phyloP scores from a whole-genome alignment of 441 rosid genomes.

The Euphorbia celastroides region DNA sequence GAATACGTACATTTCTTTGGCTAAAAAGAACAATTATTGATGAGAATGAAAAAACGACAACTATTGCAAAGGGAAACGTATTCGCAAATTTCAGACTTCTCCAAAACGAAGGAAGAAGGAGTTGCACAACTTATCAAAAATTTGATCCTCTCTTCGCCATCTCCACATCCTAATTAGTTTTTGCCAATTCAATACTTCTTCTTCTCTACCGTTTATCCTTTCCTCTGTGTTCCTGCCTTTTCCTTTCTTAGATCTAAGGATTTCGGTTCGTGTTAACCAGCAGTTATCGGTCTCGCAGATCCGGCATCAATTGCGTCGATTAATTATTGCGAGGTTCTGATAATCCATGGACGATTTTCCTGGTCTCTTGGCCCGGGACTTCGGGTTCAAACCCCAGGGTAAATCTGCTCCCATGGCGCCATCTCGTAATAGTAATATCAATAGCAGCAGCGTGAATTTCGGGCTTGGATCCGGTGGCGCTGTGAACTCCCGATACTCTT shows the following conservation, averaged over 20 bases:
- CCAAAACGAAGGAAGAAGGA: too few species aligned
- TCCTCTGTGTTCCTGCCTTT: background rate
- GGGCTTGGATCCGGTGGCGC: constrained; percentile 33
- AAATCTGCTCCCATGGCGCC: constrained; percentile 84
- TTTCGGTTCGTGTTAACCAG: background rate
- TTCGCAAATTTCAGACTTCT: too few species aligned
- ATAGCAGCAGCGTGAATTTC: constrained; percentile 20
- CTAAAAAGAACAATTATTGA: too few species aligned
- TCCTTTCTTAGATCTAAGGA: constrained; percentile 25
- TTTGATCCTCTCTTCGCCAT: too few species aligned
- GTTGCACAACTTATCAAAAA: too few species aligned
- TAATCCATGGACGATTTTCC: constrained; percentile 70
- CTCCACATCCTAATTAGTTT: background rate
- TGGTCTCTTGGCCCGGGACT: constrained; percentile 56
- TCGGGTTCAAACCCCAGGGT: constrained; percentile 75
- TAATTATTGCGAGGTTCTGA: background rate
- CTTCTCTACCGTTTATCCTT: constrained; percentile 2
- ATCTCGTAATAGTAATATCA: constrained; percentile 24
- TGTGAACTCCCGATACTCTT: constrained; percentile 27
- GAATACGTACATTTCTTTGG: too few species aligned
- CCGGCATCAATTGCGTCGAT: constrained; percentile 7
- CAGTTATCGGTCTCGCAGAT: constrained; percentile 15
- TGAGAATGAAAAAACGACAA: too few species aligned
- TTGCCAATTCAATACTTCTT: background rate
- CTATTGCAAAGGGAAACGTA: too few species aligned